Percentiles rank a stretch among this genome's conserved stretches.
phyloP scores from a whole-genome alignment of 192 early-diverging fungal species.

The Ambispora gerdemannii region DNA sequence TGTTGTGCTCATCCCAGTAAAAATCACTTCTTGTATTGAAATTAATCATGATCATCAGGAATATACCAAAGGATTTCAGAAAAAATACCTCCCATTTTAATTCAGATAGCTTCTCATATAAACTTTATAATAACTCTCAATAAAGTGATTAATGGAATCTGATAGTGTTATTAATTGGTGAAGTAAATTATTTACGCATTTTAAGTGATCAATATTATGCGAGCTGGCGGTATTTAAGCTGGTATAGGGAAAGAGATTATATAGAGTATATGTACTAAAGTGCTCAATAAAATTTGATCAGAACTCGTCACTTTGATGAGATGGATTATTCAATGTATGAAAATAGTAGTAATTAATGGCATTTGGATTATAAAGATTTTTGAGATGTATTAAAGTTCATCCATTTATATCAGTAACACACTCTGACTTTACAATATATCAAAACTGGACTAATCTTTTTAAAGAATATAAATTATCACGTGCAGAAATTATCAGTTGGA shows the following conservation, averaged over 20 bases:
- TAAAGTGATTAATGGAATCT: slow-evolving; percentile 5
- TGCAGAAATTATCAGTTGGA: not conserved
- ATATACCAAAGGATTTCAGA: not conserved
- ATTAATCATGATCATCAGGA: slow-evolving; percentile 16
- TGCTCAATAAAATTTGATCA: slow-evolving; percentile 5
- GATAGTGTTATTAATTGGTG: no score
- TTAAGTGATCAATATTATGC: not conserved
- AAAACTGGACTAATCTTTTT: not conserved
- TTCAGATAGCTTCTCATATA: slow-evolving; percentile 1
- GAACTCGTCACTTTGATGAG: slow-evolving; percentile 8
- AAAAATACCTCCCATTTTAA: not conserved
- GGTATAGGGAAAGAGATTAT: slow-evolving; percentile 8
- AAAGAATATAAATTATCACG: not conserved
- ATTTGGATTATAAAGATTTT: slow-evolving; percentile 1
- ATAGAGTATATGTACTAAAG: not conserved
- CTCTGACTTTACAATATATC: not conserved
- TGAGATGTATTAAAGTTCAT: slow-evolving; percentile 16
- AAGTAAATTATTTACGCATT: slow-evolving; percentile 14
- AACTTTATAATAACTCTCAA: slow-evolving; percentile 10
- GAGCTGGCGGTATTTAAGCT: slow-evolving; percentile 4
- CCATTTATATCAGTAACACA: slow-evolving; percentile 14
- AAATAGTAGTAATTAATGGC: slow-evolving; percentile 16
- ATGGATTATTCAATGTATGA: slow-evolving; percentile 14
- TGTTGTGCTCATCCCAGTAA: slow-evolving; percentile 11
- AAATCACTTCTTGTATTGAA: slow-evolving; percentile 21